Evolutionary conservation across 768 basidiomycete genomes (phyloP).

Genomic region (Multifurca ochricompacta): DNA sequence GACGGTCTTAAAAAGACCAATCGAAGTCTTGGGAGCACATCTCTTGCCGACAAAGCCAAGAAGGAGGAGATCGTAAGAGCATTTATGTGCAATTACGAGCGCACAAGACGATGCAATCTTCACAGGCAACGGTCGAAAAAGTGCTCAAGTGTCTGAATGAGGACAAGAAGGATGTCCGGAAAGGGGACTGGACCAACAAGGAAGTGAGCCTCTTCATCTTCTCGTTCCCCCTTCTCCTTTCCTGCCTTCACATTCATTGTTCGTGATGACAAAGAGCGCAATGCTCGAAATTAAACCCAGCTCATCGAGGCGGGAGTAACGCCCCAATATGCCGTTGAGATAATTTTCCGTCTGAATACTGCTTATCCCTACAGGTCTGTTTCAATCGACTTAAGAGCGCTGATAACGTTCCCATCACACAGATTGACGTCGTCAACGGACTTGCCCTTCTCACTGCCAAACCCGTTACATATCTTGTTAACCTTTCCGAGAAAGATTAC

Average conservation of each 20-base stretch:
- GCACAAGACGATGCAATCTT: neutral
- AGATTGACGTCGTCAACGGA: constrained; percentile 88
- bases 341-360: constrained; percentile 25
- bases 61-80: constrained; percentile 87
- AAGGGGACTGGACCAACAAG: constrained; percentile 92
- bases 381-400: neutral
- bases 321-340: constrained; percentile 71
- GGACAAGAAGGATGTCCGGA: constrained; percentile 85
- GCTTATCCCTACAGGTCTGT: neutral
- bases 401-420: neutral
- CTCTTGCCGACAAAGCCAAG: constrained; percentile 87
- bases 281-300: constrained; percentile 85
- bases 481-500: constrained; percentile 91
- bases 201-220: constrained; percentile 55
- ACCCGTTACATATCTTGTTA: constrained; percentile 96
- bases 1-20: constrained; percentile 69
- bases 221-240: neutral
- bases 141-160: constrained; percentile 68
- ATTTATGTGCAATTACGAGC: neutral
- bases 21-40: constrained; percentile 62
- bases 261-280: constrained; percentile 71
- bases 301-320: constrained; percentile 94
- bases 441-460: constrained; percentile 92
- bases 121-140: constrained; percentile 78
- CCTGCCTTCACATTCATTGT: neutral